Evolutionary conservation across 495 filamentous ascomycete genomes (phyloP).

Genomic region (Mytilinidion resinicola): DNA sequence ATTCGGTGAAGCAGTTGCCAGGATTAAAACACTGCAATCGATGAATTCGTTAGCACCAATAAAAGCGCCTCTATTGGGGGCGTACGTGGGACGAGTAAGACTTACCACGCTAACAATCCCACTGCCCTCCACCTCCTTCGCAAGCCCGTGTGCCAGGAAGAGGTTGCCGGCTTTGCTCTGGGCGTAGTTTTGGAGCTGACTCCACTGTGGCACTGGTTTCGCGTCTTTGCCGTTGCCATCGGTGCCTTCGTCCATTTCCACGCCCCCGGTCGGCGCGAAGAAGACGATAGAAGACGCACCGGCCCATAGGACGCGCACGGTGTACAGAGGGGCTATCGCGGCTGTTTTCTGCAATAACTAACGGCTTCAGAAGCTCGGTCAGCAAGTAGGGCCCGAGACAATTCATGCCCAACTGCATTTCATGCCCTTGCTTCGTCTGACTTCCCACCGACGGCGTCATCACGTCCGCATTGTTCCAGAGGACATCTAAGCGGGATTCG

Average conservation of each 20-base stretch:
- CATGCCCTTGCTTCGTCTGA: neutral
- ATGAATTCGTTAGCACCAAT: too few species aligned
- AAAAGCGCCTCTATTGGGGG: too few species aligned
- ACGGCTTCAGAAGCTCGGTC: neutral
- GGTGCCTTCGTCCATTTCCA: constrained; percentile 42
- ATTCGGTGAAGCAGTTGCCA: neutral
- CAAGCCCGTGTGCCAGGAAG: neutral
- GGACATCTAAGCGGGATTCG: neutral
- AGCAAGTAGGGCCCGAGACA: neutral
- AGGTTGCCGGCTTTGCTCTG: neutral
- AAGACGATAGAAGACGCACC: neutral
- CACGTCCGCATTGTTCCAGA: neutral
- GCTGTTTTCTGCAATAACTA: neutral
- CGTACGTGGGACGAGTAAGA: neutral
- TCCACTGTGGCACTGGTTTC: constrained; percentile 9
- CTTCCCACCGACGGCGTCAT: neutral
- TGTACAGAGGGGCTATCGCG: neutral
- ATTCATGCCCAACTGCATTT: neutral
- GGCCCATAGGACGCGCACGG: neutral
- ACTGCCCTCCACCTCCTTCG: neutral
- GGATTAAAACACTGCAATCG: too few species aligned
- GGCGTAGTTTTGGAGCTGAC: constrained; percentile 6
- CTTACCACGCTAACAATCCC: constrained; percentile 1
- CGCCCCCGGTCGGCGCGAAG: constrained; percentile 32
- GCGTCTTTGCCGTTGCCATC: constrained; percentile 29